Evolutionary conservation across 169 alveolate species (phyloP), one percentile per base, ranked within the genome.

Genomic region (Plasmodium adleri): DNA sequence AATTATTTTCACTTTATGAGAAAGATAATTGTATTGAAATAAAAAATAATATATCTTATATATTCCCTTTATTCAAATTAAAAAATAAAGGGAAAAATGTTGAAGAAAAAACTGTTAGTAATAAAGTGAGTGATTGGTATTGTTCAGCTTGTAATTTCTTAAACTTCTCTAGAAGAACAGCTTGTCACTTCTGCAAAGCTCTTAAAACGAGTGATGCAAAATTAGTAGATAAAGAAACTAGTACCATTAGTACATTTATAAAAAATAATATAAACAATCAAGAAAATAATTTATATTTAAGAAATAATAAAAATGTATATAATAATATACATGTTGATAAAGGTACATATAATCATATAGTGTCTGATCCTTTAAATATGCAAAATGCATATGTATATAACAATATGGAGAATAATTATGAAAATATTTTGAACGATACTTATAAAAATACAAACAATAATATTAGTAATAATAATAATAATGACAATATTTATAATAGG

Each of bases 71-170:
- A 50, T 72, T 70, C 52, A 72, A 85, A 50, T 13, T 70, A 49
- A 72, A 74, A 54, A 58, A 67, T 59, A 72, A 86, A 58, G 8
- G 80, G 26, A 63, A 47, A 17, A 70, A 52, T 56, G 47, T 49
- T 4, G 49, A 26, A 22, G 83, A 83, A 64, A 72, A 73, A 47
- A 24, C 87, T 24, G 88, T 86, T 15, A n/a, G 66, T 47, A 73
- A 66, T 32, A 47, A 60, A 72, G n/a, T 72, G 13, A 45, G 73
- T 63, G 96, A 94, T 62, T 94, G 96, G 96, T 83, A 70, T 26
- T 94, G 96, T 72, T 93, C 96, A 1, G 59, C 76, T 32, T 94
- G 96, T 88, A 88, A 93, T 32, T 94, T 92, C 59, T 52, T 94
- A n/a, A 94, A 94, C 56, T 94, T 92, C 26, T 90, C 96, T 4